Percentiles rank a stretch among this genome's conserved stretches.
phyloP scores from a whole-genome alignment of 768 basidiomycete species.

The Tricholoma sp. region DNA sequence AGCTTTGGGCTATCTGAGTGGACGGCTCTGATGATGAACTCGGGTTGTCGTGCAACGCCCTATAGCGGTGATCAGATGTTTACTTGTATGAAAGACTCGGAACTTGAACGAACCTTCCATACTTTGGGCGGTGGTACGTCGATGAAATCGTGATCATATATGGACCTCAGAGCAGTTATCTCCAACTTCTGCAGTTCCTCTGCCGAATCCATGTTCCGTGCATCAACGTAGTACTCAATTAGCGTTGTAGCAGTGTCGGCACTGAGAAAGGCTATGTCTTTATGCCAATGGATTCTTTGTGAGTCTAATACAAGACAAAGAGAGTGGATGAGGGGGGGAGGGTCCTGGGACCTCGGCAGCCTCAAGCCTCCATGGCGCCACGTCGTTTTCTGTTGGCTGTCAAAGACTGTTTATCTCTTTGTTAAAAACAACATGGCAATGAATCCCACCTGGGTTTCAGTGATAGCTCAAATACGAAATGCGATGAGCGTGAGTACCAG shows the following conservation, averaged over 20 bases:
- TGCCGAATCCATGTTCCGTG: constrained; percentile 58
- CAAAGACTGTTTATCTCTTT: too few species aligned
- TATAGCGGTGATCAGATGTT: too few species aligned
- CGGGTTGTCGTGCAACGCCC: constrained; percentile 65
- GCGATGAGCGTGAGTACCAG: too few species aligned
- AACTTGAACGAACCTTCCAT: constrained; percentile 80
- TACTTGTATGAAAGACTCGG: too few species aligned
- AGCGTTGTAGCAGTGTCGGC: background rate
- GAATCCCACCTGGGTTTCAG: too few species aligned
- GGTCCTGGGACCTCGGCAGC: constrained; percentile 65
- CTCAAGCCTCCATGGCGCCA: constrained; percentile 66
- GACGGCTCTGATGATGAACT: constrained; percentile 69
- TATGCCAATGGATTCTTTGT: constrained; percentile 9
- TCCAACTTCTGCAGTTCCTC: constrained; percentile 64
- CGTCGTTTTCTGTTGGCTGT: too few species aligned
- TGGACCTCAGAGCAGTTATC: constrained; percentile 75
- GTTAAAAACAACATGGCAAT: too few species aligned
- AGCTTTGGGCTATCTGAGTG: constrained; percentile 63
- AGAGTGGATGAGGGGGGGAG: constrained; percentile 52
- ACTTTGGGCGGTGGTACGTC: constrained; percentile 71
- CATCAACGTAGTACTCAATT: background rate
- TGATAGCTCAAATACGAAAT: too few species aligned
- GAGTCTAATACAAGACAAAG: background rate
- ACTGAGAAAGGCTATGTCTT: too few species aligned
- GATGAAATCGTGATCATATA: constrained; percentile 74